Evolutionary conservation across 2,329 filamentous ascomycete species (phyloP).

Genomic region (Tolypocladium cylindrosporum): DNA sequence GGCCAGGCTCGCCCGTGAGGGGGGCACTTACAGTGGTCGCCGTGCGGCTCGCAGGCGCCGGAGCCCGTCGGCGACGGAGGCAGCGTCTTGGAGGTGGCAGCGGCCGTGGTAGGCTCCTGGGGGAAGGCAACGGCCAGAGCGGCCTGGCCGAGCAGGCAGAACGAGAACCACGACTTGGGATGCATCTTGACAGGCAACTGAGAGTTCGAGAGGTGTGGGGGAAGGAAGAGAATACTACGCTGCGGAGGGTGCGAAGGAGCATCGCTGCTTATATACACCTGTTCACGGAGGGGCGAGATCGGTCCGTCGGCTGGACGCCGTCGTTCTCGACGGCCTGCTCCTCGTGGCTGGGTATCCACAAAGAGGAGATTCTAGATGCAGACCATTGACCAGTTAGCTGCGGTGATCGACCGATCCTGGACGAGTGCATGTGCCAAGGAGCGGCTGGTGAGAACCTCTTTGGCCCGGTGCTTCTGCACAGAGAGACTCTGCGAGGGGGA

Average conservation of each 20-base stretch:
- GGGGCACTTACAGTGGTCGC: constrained; percentile 6
- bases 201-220: neutral
- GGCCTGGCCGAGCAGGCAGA: constrained; percentile 7
- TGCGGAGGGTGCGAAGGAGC: neutral
- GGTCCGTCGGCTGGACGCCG: neutral
- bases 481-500: neutral
- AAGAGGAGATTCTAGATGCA: neutral
- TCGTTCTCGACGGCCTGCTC: neutral
- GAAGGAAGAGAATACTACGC: neutral
- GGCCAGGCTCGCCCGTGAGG: neutral
- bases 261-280: neutral
- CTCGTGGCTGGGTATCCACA: neutral
- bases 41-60: constrained; percentile 7
- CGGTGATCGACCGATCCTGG: neutral
- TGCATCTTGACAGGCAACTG: constrained; percentile 3
- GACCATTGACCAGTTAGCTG: neutral
- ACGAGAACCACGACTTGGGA: constrained; percentile 5
- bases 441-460: constrained; percentile 4
- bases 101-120: neutral
- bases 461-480: neutral
- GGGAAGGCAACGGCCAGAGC: constrained; percentile 1
- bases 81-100: constrained; percentile 1
- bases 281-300: neutral
- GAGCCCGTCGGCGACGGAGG: constrained; percentile 10
- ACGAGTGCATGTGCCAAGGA: constrained; percentile 1